Conservation (phyloP, 257 asterid species). For the Petunia secreta region DNA sequence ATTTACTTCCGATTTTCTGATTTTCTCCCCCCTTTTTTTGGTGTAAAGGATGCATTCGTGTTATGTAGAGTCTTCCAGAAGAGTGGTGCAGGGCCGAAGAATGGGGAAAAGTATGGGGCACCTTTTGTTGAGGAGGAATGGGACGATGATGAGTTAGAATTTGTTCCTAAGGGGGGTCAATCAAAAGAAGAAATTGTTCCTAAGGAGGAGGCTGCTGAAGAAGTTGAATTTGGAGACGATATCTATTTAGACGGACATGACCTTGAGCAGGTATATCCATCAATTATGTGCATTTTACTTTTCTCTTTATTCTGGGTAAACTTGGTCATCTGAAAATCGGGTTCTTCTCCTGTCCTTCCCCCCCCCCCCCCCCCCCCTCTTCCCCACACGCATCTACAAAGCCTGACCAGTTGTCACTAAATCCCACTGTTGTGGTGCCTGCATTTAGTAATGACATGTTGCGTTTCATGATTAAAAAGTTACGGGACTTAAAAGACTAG, state of each 20-base stretch:
- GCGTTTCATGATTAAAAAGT: not conserved
- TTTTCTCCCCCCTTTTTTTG: constrained; percentile 15
- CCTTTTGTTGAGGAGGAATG: constrained; percentile 88
- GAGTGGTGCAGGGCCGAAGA: constrained; percentile 95
- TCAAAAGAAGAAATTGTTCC: constrained; percentile 31
- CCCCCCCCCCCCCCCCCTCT: no score
- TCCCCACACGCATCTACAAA: not conserved
- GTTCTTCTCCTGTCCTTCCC: not conserved
- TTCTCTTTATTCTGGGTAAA: not conserved
- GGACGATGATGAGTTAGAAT: constrained; percentile 68
- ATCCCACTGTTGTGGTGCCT: not conserved
- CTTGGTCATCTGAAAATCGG: not conserved
- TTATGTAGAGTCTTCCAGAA: constrained; percentile 88
- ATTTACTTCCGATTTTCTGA: not conserved
- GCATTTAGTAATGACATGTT: not conserved
- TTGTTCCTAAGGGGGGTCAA: constrained; percentile 43
- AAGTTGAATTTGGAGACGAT: constrained; percentile 63
- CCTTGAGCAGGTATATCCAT: constrained; percentile 69
- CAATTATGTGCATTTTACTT: not conserved
- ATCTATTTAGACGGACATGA: constrained; percentile 65
- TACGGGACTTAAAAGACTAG: not conserved
- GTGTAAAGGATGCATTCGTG: constrained; percentile 72
- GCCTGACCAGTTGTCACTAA: not conserved
- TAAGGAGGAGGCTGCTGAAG: constrained; percentile 58
- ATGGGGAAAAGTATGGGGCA: constrained; percentile 93